Evolutionary conservation across 176 grass and related monocot genomes (phyloP).

Genomic region (Dactylis glomerata): DNA sequence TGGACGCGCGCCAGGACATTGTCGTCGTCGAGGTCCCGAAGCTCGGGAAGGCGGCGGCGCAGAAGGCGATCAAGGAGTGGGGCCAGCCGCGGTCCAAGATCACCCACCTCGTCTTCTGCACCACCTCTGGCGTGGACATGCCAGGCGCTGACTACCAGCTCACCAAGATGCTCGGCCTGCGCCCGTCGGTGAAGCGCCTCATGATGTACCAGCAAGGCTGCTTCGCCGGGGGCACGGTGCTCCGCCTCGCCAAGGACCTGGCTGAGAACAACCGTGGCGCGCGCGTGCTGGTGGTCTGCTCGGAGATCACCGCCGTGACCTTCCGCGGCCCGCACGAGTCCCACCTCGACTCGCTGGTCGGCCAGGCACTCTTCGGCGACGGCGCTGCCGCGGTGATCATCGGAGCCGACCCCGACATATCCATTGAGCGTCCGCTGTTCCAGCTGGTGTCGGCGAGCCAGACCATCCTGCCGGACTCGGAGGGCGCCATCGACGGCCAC

Average conservation of each 20-base stretch:
- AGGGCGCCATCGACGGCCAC: conserved; percentile 91
- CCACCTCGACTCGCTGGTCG: conserved; percentile 80
- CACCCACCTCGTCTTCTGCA: conserved; percentile 94
- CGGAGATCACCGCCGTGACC: conserved; percentile 88
- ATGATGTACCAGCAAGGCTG: conserved; percentile 99
- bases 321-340: conserved; percentile 75
- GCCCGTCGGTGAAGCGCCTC: conserved; percentile 67
- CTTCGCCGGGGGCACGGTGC: conserved; percentile 89
- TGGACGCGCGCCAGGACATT: conserved; percentile 88
- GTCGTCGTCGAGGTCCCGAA: conserved; percentile 83
- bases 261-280: conserved; percentile 91
- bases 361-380: conserved; percentile 83
- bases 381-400: conserved; percentile 67
- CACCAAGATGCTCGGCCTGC: conserved; percentile 74
- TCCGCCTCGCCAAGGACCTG: conserved; percentile 89
- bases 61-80: conserved; percentile 94
- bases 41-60: conserved; percentile 70
- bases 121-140: conserved; percentile 84
- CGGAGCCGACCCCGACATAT: conserved; percentile 61
- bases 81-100: conserved; percentile 69
- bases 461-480: conserved; percentile 83
- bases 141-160: conserved; percentile 93
- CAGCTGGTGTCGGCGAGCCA: conserved; percentile 75
- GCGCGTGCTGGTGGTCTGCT: conserved; percentile 71
- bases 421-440: conserved; percentile 55